phyloP scores from a whole-genome alignment of 768 basidiomycete genomes.

The Mrakia blollopis region DNA sequence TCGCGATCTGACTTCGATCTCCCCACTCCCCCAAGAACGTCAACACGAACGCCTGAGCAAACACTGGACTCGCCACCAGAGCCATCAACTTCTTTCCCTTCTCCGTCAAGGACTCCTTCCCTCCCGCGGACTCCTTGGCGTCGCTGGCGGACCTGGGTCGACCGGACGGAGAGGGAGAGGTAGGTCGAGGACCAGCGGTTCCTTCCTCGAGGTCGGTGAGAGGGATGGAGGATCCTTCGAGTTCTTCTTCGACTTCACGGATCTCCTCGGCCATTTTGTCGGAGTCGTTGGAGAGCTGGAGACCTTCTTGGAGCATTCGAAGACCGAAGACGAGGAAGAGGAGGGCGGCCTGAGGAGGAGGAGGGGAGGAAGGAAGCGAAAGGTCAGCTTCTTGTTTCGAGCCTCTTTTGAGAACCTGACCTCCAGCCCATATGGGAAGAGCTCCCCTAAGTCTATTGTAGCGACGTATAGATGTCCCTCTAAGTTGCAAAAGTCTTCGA shows the following conservation, averaged over 20 bases:
- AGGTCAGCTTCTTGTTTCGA: not conserved
- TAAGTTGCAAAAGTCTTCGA: too few species aligned
- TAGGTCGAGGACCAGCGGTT: slow-evolving; percentile 14
- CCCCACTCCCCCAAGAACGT: slow-evolving; percentile 99
- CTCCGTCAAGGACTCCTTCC: not conserved
- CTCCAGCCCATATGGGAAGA: not conserved
- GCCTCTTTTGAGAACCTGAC: not conserved
- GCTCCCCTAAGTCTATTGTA: too few species aligned
- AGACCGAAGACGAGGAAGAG: slow-evolving; percentile 86
- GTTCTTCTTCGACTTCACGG: slow-evolving; percentile 92
- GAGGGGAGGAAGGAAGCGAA: not conserved
- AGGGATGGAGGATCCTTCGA: slow-evolving; percentile 54
- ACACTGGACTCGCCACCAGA: slow-evolving; percentile 65
- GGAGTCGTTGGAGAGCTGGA: slow-evolving; percentile 56
- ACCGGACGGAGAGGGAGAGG: slow-evolving; percentile 1
- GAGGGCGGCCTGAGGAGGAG: slow-evolving; percentile 53
- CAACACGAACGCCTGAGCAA: slow-evolving; percentile 88
- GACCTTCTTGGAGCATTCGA: slow-evolving; percentile 82
- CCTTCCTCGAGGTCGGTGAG: slow-evolving; percentile 76
- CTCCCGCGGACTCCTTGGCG: not conserved
- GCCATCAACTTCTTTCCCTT: slow-evolving; percentile 32
- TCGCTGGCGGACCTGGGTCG: not conserved
- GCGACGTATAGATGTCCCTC: too few species aligned
- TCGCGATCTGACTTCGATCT: slow-evolving; percentile 93
- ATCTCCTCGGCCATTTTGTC: slow-evolving; percentile 64